These are phyloP conservation scores for Sechiopsis laciniata DNA, from an alignment of 306 rosid genomes.

Conservation along the genomic window DNA sequence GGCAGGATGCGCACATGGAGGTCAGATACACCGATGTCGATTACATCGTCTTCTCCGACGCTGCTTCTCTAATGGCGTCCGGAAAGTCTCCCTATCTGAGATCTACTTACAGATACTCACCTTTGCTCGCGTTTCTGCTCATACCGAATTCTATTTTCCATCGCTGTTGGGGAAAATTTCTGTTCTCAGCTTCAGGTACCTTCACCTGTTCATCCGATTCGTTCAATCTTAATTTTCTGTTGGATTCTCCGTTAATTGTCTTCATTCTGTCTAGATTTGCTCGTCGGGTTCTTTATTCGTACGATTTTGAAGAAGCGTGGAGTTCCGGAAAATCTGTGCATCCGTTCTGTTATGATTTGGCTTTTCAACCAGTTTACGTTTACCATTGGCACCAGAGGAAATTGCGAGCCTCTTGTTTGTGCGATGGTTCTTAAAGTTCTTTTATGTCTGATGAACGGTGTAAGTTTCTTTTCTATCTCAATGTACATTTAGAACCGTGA, in stretches of 20 bases:
- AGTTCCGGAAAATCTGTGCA: constrained; percentile 61
- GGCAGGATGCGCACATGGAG: constrained; percentile 92
- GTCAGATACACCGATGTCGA: constrained; percentile 86
- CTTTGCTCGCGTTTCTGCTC: constrained; percentile 74
- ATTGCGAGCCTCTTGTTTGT: constrained; percentile 93
- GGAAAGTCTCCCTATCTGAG: constrained; percentile 79
- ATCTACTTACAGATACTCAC: constrained; percentile 84
- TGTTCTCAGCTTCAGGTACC: constrained; percentile 83
- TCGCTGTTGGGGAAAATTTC: constrained; percentile 76
- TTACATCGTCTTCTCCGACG: constrained; percentile 84
- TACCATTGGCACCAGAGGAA: constrained; percentile 88
- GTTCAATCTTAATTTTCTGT: neutral
- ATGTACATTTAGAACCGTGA: neutral
- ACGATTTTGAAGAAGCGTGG: constrained; percentile 65
- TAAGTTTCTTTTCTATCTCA: constrained; percentile 32
- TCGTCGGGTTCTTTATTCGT: constrained; percentile 72
- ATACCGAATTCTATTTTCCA: constrained; percentile 64
- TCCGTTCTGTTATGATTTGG: constrained; percentile 61
- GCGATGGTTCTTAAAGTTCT: constrained; percentile 74
- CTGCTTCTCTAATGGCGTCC: constrained; percentile 67
- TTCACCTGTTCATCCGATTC: too few species aligned
- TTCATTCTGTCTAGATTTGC: constrained; percentile 51
- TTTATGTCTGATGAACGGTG: constrained; percentile 87
- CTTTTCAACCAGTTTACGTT: constrained; percentile 89
- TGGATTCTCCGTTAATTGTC: neutral